Evolutionary conservation across 768 basidiomycete species (phyloP).

Genomic region (Boletus rufocinnamomeus): DNA sequence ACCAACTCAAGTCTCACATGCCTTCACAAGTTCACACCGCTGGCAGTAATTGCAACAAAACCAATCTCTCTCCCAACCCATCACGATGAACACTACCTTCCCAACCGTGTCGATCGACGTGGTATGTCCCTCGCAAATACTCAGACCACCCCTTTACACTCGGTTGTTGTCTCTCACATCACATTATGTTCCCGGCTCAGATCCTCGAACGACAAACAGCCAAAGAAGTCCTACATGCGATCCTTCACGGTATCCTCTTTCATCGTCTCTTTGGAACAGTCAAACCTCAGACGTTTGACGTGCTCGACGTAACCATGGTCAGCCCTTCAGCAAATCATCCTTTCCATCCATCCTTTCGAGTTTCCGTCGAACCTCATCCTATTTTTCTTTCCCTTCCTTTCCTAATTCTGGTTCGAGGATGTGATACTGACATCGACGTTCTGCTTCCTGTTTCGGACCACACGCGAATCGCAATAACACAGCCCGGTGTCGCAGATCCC

Average conservation of each 20-base stretch:
- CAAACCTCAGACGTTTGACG: constrained; percentile 74
- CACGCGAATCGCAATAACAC: not conserved
- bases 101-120: constrained; percentile 36
- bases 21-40: not conserved
- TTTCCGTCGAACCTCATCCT: not conserved
- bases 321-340: constrained; percentile 18
- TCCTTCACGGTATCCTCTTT: constrained; percentile 82
- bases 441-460: not conserved
- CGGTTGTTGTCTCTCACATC: not conserved
- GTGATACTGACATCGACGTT: constrained; percentile 2
- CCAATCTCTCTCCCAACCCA: not conserved
- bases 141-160: not conserved
- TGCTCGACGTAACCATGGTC: constrained; percentile 85
- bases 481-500: constrained; percentile 79
- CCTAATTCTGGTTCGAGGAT: not conserved
- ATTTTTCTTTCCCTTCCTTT: too few relatives aligned
- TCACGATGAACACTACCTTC: constrained; percentile 28
- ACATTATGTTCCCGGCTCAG: constrained; percentile 39
- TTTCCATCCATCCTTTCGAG: not conserved
- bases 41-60: not conserved
- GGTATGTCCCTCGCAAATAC: constrained; percentile 16
- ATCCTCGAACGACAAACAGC: constrained; percentile 69
- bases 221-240: constrained; percentile 72
- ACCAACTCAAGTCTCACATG: not conserved
- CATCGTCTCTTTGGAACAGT: constrained; percentile 81